A percentile compares a stretch with the other conserved stretches of the same genome.
These are phyloP conservation scores for Casuarina cunninghamiana DNA, from an alignment of 306 rosid genomes.

Conservation along the genomic window DNA sequence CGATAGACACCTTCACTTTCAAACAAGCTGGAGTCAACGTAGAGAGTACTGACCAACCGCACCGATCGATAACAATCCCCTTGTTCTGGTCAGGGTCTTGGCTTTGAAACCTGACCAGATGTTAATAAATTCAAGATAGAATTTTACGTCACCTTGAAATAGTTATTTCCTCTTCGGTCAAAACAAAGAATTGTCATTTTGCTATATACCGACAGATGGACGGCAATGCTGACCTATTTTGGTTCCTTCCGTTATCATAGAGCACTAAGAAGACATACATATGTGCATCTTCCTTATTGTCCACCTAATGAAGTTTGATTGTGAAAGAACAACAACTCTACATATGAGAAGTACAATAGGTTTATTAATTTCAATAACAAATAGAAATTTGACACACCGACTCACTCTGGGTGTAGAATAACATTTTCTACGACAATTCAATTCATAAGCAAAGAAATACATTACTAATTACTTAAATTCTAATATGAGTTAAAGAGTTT, in stretches of 20 bases:
- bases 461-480: no score
- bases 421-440: no score
- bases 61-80: no score
- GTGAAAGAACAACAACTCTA: no score
- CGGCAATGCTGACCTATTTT: not conserved
- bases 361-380: no score
- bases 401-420: no score
- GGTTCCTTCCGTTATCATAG: not conserved
- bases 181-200: not conserved
- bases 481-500: no score
- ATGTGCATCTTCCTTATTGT: not conserved
- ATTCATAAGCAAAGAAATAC: no score
- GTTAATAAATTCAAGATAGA: not conserved
- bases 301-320: not conserved
- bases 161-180: not conserved
- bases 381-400: no score
- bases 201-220: not conserved
- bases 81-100: no score
- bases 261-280: not conserved
- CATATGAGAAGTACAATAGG: no score
- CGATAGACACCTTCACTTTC: not conserved
- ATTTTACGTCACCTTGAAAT: not conserved
- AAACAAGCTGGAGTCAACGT: not conserved
- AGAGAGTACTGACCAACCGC: no score
- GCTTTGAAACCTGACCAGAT: not conserved